Evolutionary conservation across 2,329 filamentous ascomycete genomes (phyloP).

Genomic region (Juglanconis oblonga): DNA sequence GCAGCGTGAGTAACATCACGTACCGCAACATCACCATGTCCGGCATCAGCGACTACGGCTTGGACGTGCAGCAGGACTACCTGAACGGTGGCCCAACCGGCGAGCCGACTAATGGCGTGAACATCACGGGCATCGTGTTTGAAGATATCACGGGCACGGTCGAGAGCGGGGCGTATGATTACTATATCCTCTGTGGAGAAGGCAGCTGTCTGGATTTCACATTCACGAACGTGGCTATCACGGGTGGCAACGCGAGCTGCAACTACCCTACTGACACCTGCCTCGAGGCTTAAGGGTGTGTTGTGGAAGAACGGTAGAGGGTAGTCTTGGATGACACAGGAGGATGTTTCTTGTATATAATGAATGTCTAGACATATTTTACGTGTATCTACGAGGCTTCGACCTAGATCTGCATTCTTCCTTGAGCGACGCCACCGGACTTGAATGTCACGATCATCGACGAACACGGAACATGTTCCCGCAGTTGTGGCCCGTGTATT

Average conservation of each 20-base stretch:
- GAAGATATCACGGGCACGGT: slow-evolving; percentile 43
- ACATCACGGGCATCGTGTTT: slow-evolving; percentile 49
- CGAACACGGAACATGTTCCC: too few relatives aligned
- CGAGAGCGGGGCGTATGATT: slow-evolving; percentile 32
- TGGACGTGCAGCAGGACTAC: slow-evolving; percentile 43
- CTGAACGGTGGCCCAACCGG: slow-evolving; percentile 45
- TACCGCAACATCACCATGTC: slow-evolving; percentile 25
- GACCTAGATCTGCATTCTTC: too few relatives aligned
- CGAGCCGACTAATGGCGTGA: slow-evolving; percentile 45
- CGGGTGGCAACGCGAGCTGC: slow-evolving; percentile 40
- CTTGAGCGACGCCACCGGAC: too few relatives aligned
- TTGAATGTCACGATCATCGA: too few relatives aligned
- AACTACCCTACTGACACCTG: slow-evolving; percentile 18
- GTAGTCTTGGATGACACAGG: neutral
- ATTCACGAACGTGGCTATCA: slow-evolving; percentile 46
- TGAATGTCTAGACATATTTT: neutral
- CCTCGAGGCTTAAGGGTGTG: neutral
- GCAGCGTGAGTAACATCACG: slow-evolving; percentile 38
- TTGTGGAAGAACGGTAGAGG: neutral
- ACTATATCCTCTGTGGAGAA: slow-evolving; percentile 53
- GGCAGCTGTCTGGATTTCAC: slow-evolving; percentile 51
- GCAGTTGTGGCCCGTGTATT: too few relatives aligned
- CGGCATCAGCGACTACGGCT: slow-evolving; percentile 29
- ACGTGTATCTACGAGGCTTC: neutral
- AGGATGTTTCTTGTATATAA: slow-evolving; percentile 8